Conservation (phyloP, 73 alveolate species). For the Paramecium octaurelia region DNA sequence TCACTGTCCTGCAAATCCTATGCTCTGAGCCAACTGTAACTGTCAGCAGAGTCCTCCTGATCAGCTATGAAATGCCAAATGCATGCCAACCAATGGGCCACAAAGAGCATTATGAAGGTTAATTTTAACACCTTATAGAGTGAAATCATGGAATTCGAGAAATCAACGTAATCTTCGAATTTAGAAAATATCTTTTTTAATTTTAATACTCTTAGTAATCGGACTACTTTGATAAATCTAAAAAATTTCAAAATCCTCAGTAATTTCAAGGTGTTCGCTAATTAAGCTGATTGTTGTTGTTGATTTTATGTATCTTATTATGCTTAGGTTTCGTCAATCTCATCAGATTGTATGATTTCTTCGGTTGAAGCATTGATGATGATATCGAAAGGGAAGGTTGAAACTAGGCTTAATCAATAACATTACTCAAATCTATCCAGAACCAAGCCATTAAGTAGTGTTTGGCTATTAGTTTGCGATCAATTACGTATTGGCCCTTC, state of each 20-base stretch:
- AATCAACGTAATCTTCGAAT: slow-evolving; percentile 74
- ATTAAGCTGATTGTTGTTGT: neutral
- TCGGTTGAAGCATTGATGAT: slow-evolving; percentile 25
- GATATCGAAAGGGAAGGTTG: slow-evolving; percentile 74
- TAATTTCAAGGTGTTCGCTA: slow-evolving; percentile 61
- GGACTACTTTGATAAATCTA: slow-evolving; percentile 71
- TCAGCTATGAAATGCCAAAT: slow-evolving; percentile 64
- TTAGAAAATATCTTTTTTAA: slow-evolving; percentile 70
- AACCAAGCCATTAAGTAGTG: slow-evolving; percentile 75
- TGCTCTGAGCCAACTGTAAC: slow-evolving; percentile 57
- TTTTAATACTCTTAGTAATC: slow-evolving; percentile 73
- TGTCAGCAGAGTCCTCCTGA: slow-evolving; percentile 19
- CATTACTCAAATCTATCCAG: slow-evolving; percentile 59
- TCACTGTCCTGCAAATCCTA: slow-evolving; percentile 13
- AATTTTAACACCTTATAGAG: slow-evolving; percentile 4
- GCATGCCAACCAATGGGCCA: slow-evolving; percentile 76
- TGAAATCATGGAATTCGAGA: slow-evolving; percentile 41
- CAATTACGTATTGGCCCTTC: neutral
- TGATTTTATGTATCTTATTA: neutral
- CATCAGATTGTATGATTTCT: neutral
- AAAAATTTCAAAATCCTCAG: slow-evolving; percentile 66
- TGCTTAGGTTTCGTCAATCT: neutral
- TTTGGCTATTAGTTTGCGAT: neutral
- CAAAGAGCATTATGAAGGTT: slow-evolving; percentile 31
- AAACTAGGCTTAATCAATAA: neutral